Evolutionary conservation across 2,329 filamentous ascomycete species (phyloP), one percentile per base, ranked within the genome.

Genomic region (Penicillium sp.): DNA sequence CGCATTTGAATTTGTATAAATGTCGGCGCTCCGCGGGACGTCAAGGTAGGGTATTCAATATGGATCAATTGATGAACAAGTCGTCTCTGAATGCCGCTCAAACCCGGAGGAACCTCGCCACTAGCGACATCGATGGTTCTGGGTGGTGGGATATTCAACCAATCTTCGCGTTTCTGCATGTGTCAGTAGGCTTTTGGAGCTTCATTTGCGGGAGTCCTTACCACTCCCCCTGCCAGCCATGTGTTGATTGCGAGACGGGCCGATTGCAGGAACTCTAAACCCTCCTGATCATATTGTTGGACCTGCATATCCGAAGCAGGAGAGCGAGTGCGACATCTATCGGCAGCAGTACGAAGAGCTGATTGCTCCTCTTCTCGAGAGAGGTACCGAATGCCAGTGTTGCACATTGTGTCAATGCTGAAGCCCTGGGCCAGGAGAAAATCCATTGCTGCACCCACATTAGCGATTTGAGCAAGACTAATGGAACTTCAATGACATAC

Each of bases 1-100:
- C 69, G 72, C 4, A 66, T 58, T 11, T 74, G 65, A 34, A 80
- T 70, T 48, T 76, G 74, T 4, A 79, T 63, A 55, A 75, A 79
- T 13, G 66, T 62, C 8, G 64, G 55, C 50, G 68, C 71, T 11
- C 71, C 66, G 11, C 73, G 64, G 3, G 76, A 72, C 31, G 72
- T 72, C 42, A 79, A 59, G 21, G 56, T 60, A 1, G 75, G 74
- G 51, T 74, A 89, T 59, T 88, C 85, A 13, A 79, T 79, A 11
- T 83, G 78, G n/a, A 89, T 78, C 11, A 88, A 74, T 61, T 88
- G 85, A 64, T 89, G 83, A 1, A 89, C 79, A 5, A 89, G 75
- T 32, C 84, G 78, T 66, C 86, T 84, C 65, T 89, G 85, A 61
- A 83, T 88, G 0, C 79, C 77, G 55, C 79, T 84, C 24, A 86